A percentile compares a stretch with the other conserved stretches of the same genome.
phyloP scores from a whole-genome alignment of 164 flowering plant species.

The Umbilicus rupestris region DNA sequence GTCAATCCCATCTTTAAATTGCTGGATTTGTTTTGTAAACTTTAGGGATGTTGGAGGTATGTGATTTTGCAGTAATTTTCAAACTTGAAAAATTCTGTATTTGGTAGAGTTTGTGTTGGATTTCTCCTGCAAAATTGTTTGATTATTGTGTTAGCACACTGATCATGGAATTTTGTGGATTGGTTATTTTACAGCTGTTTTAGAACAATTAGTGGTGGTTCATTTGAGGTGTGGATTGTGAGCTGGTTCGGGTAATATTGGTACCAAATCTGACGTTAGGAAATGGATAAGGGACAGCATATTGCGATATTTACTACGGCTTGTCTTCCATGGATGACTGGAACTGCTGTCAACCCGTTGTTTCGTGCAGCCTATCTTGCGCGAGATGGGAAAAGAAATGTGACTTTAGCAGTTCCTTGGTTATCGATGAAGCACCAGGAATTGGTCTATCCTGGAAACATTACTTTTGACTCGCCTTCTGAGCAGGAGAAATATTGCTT shows the following conservation, averaged over 20 bases:
- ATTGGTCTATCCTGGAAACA: constrained; percentile 57
- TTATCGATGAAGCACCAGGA: constrained; percentile 64
- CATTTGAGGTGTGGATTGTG: neutral
- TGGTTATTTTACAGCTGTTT: neutral
- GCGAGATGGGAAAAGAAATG: constrained; percentile 49
- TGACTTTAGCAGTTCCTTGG: constrained; percentile 93
- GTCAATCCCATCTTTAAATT: neutral
- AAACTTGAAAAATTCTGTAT: neutral
- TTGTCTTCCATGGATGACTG: constrained; percentile 99
- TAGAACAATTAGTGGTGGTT: neutral
- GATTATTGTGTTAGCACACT: neutral
- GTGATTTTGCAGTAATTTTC: neutral
- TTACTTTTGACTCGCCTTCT: constrained; percentile 48
- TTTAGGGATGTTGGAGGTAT: too few species aligned
- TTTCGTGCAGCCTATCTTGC: constrained; percentile 95
- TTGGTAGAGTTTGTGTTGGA: neutral
- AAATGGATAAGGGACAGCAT: constrained; percentile 57
- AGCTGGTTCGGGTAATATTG: neutral
- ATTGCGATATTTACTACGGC: constrained; percentile 93
- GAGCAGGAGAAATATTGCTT: constrained; percentile 74
- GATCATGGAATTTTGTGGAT: neutral
- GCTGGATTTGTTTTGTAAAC: neutral
- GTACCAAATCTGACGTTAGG: constrained; percentile 4
- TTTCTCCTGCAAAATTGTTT: neutral
- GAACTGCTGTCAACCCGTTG: constrained; percentile 94